These are phyloP conservation scores for Dothideomycetes sp. DNA, from an alignment of 2,329 filamentous ascomycete species.

Conservation along the genomic window DNA sequence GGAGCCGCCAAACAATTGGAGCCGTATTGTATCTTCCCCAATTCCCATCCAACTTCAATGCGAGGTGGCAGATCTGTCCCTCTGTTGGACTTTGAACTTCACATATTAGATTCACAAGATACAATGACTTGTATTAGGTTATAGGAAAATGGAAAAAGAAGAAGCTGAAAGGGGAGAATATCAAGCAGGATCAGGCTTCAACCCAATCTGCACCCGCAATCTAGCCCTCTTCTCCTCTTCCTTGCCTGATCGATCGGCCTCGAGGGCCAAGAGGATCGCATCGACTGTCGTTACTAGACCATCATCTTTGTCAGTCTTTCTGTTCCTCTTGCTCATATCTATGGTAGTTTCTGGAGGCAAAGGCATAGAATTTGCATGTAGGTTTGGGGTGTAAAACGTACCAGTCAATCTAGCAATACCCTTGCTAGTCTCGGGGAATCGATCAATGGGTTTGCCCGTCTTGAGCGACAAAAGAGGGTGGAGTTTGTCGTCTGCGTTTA, in stretches of 20 bases:
- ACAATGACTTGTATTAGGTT: too few relatives aligned
- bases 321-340: neutral
- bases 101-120: too few relatives aligned
- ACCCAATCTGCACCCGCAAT: slow-evolving; percentile 19
- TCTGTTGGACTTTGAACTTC: too few relatives aligned
- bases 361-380: neutral
- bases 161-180: neutral
- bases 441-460: slow-evolving; percentile 19
- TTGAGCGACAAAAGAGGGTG: slow-evolving; percentile 18
- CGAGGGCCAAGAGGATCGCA: slow-evolving; percentile 18
- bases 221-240: slow-evolving; percentile 19
- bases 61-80: too few relatives aligned
- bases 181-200: slow-evolving; percentile 21
- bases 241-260: slow-evolving; percentile 19
- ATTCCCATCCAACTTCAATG: too few relatives aligned
- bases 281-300: slow-evolving; percentile 17
- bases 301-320: neutral
- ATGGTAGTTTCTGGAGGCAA: neutral
- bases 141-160: neutral
- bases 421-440: slow-evolving; percentile 20
- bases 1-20: too few relatives aligned
- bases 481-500: slow-evolving; percentile 18
- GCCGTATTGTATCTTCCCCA: too few relatives aligned
- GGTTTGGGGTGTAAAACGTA: slow-evolving; percentile 9
- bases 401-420: slow-evolving; percentile 18